Evolutionary conservation across 2,329 filamentous ascomycete species (phyloP).

Genomic region (Lecanicillium sp.): DNA sequence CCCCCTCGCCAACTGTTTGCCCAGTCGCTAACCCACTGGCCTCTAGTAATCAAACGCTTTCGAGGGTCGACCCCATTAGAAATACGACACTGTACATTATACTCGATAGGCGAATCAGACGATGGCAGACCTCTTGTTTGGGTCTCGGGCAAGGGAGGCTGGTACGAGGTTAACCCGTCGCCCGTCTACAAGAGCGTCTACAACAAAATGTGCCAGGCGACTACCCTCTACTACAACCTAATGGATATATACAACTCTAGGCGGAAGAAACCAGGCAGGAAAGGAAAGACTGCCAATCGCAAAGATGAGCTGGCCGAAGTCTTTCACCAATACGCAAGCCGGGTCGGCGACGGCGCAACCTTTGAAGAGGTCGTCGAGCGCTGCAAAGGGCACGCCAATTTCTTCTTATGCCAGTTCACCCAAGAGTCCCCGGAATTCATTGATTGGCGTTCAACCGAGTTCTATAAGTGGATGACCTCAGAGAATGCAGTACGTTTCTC

Average conservation of each 20-base stretch:
- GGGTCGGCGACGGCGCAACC: conserved; percentile 43
- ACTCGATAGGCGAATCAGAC: conserved; percentile 44
- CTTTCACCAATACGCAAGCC: conserved; percentile 36
- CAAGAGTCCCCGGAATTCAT: conserved; percentile 25
- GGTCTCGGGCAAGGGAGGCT: conserved; percentile 51
- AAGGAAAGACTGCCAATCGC: conserved; percentile 18
- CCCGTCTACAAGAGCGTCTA: conserved; percentile 47
- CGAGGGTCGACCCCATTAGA: conserved; percentile 35
- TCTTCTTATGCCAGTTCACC: conserved; percentile 43
- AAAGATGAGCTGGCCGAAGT: conserved; percentile 13
- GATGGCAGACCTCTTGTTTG: conserved; percentile 52
- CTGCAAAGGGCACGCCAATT: conserved; percentile 39
- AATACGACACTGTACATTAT: conserved; percentile 38
- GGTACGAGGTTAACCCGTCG: conserved; percentile 60
- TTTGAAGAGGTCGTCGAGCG: conserved; percentile 38
- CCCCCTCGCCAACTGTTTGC: too few relatives aligned
- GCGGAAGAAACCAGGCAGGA: conserved; percentile 11
- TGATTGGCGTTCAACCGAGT: conserved; percentile 35
- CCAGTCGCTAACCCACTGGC: neutral
- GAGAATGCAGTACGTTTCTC: conserved; percentile 32
- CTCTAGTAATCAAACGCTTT: conserved; percentile 22
- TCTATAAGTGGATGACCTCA: conserved; percentile 39
- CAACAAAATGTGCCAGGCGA: conserved; percentile 52
- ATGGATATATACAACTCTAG: conserved; percentile 42
- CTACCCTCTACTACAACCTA: conserved; percentile 55